phyloP scores from a whole-genome alignment of 2,329 filamentous ascomycete species.

The Aureobasidium sp. region DNA sequence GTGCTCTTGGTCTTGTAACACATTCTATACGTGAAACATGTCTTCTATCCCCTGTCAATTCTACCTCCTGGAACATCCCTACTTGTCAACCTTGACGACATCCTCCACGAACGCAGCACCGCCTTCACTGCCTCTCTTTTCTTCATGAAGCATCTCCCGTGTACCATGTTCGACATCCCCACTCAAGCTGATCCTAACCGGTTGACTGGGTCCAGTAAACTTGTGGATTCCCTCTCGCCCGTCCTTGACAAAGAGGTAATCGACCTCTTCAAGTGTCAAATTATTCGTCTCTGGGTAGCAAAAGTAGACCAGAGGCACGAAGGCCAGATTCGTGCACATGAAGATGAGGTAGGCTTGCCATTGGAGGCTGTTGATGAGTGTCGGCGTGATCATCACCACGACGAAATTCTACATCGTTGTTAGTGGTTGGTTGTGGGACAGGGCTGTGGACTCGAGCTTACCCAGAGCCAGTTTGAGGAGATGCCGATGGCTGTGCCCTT shows the following conservation, averaged over 20 bases:
- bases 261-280: constrained; percentile 37
- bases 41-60: no score
- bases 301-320: constrained; percentile 41
- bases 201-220: constrained; percentile 17
- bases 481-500: constrained; percentile 44
- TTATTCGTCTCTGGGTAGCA: constrained; percentile 38
- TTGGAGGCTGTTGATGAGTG: constrained; percentile 35
- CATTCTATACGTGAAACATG: no score
- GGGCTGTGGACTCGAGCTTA: constrained; percentile 10
- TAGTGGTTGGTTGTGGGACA: background rate
- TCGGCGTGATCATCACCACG: constrained; percentile 45
- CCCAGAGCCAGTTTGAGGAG: constrained; percentile 41
- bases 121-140: constrained; percentile 1
- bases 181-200: constrained; percentile 20
- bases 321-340: constrained; percentile 39
- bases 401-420: constrained; percentile 36
- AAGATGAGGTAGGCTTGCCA: constrained; percentile 48
- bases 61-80: background rate
- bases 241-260: constrained; percentile 31
- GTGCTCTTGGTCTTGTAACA: no score
- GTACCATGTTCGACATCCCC: constrained; percentile 1
- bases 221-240: constrained; percentile 20
- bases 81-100: background rate
- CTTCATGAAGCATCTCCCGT: background rate
- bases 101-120: constrained; percentile 1